These are phyloP conservation scores for Quercus gilva DNA, from an alignment of 306 rosid genomes.

Conservation along the genomic window DNA sequence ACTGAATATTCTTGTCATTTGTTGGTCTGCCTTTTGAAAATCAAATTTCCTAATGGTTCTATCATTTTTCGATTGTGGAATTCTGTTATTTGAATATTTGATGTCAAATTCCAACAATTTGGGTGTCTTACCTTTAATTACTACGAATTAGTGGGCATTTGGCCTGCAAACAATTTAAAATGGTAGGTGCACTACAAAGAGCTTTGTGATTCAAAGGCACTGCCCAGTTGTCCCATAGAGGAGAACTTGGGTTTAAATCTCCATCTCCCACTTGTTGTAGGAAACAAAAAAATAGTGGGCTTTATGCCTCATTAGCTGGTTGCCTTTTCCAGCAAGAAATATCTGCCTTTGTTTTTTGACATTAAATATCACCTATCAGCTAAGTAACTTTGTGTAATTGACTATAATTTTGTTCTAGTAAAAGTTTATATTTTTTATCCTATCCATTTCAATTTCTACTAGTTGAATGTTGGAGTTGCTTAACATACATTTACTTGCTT, in stretches of 20 bases:
- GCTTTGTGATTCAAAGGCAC: no score
- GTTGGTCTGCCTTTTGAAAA: neutral
- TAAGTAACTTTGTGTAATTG: neutral
- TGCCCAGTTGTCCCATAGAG: no score
- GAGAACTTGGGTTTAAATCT: no score
- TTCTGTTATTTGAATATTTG: neutral
- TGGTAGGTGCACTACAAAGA: no score
- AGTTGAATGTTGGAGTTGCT: slow-evolving; percentile 32
- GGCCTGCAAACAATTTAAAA: neutral
- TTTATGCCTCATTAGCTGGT: neutral
- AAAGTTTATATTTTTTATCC: neutral
- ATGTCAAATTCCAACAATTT: neutral
- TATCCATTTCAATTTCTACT: neutral
- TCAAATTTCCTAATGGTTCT: neutral
- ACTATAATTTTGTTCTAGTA: neutral
- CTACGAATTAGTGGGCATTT: neutral
- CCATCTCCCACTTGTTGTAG: no score
- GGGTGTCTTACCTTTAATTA: neutral
- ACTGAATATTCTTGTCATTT: neutral
- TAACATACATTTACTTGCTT: slow-evolving; percentile 33
- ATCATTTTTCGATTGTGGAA: neutral
- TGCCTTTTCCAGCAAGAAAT: neutral
- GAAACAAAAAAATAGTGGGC: neutral
- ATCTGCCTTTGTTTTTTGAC: neutral
- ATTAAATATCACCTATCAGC: no score